Base-by-base conservation (phyloP, 108 stramenopile species). In the Cylindrotheca closterium region DNA sequence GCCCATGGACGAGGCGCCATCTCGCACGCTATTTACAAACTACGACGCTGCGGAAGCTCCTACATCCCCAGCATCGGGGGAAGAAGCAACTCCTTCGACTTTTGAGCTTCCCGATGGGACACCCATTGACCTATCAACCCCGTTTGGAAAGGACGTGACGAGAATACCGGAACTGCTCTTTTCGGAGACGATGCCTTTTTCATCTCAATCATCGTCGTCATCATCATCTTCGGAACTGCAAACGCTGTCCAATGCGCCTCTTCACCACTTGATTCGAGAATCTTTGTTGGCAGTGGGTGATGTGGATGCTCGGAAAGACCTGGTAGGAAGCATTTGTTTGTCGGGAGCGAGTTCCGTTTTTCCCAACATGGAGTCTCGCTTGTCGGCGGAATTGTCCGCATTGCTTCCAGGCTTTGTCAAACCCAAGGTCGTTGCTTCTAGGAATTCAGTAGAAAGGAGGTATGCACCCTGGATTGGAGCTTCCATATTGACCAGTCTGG, bases 401-500 rank as follows among this genome's bases (percentile, higher is more conserved):
- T 60, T 82, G n/a, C 58, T 73, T 26, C 86, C 92, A 29, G 63
- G 69, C 26, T 72, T 79, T 33, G 82, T 74, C 55, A 90, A 82
- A 61, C 71, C 79, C 65, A 88, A 84, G 55, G 86, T 94, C 15
- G 70, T 89, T 50, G 81, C 81, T 17, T 74, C 78, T 31, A 72
- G 72, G 30, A 67, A 81, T 63, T 71, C 70, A 2, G 82, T 83
- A 10, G 95, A 93, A 67, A 80, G 90, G 61, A 79, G 83, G 55
- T 92, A 81, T 62, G 79, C 88, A 37, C 67, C 86, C 18, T 98
- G 96, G 96, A 93, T 95, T 57, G 98, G 98, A 21, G 98, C 91
- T 17, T 89, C 89, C 53, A 93, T 99, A 29, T 74, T 98, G 70
- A 92, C 96, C 4, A 93, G 93, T 45, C 79, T 99, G 28, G 93